These are phyloP conservation scores for Ophiostoma triangulosporum DNA, from an alignment of 2,329 filamentous ascomycete species.

Conservation along the genomic window DNA sequence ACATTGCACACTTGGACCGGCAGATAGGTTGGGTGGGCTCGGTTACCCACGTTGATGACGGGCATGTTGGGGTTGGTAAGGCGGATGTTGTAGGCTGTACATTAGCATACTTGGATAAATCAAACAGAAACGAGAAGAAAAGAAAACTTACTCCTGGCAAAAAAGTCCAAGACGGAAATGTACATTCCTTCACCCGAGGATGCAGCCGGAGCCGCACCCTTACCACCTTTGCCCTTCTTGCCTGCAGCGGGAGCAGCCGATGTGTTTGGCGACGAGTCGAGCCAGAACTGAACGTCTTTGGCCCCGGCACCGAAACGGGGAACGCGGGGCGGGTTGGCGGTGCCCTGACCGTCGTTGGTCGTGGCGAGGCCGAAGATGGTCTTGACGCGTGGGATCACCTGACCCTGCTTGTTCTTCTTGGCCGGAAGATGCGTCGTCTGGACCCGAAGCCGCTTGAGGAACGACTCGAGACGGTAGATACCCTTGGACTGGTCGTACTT, in stretches of 20 bases:
- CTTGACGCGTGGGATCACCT: conserved; percentile 23
- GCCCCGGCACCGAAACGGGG: conserved; percentile 30
- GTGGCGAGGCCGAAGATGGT: conserved; percentile 25
- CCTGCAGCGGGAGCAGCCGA: not conserved
- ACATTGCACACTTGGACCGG: conserved; percentile 45
- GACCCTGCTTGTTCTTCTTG: conserved; percentile 21
- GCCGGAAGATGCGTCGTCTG: conserved; percentile 25
- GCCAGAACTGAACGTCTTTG: conserved; percentile 40
- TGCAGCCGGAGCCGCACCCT: conserved; percentile 9
- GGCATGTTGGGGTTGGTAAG: conserved; percentile 26
- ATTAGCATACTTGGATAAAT: not conserved
- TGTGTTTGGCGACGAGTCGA: conserved; percentile 17
- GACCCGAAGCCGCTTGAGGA: conserved; percentile 25
- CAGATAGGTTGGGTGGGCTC: conserved; percentile 39
- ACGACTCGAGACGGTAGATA: conserved; percentile 18
- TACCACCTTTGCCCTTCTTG: not conserved
- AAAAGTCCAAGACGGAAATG: conserved; percentile 39
- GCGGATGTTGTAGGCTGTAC: conserved; percentile 24
- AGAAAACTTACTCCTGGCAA: conserved; percentile 25
- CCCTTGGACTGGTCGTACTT: not conserved
- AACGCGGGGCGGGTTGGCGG: conserved; percentile 18
- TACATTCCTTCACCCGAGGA: conserved; percentile 23
- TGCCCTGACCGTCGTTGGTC: conserved; percentile 19
- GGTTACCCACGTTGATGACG: conserved; percentile 47
- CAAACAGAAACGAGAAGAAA: no score